Base-by-base conservation (phyloP, 768 basidiomycete genomes). In the Brasilioporus rufonigricans region DNA sequence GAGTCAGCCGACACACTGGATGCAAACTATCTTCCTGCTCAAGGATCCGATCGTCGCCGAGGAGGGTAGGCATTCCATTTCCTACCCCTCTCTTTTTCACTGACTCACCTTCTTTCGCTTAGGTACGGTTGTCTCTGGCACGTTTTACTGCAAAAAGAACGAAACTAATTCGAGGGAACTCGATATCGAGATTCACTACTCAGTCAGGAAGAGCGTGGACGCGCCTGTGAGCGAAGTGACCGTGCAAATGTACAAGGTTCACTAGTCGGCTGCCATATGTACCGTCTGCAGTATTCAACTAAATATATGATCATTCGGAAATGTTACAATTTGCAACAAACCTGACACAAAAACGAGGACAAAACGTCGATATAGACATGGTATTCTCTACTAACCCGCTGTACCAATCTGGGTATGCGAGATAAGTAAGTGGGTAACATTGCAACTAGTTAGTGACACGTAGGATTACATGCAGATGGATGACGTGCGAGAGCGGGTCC, bases 1-100 rank as follows among this genome's bases (percentile, higher is more conserved):
- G 62, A 94, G 91, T 53, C 82, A 83, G 23, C 84, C 91, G 11
- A 98, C 95, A 26, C 96, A 99, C 69, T 98, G 96, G 96, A 94
- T 93, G 68, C 96, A 99, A 67, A 93, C 96, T 0, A 62, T 93
- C 3, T 97, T 99, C 72, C 71, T 98, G 61, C 77, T 99, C 53
- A 76, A 81, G 44, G 84, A 93, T 52, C 89, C 92, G 0, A 81
- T 98, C 49, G 65, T 70, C n/a, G 84, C 90, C 2, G 78, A 81
- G 4, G 85, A 90, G 76, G 91, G 91, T 88, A 38, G 16, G 82
- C 71, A 3, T 11, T 2, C 16, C 23, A 8, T 19, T n/a, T 23
- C 49, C 48, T 0, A 31, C 6, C 5, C 18, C 13, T 16, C 18
- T 19, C 11, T 16, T 3, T 26, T 40, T 14, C 9, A 24, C 38